Conservation (phyloP, 129 eudicot species). For the Centrapalus pauciflorus region DNA sequence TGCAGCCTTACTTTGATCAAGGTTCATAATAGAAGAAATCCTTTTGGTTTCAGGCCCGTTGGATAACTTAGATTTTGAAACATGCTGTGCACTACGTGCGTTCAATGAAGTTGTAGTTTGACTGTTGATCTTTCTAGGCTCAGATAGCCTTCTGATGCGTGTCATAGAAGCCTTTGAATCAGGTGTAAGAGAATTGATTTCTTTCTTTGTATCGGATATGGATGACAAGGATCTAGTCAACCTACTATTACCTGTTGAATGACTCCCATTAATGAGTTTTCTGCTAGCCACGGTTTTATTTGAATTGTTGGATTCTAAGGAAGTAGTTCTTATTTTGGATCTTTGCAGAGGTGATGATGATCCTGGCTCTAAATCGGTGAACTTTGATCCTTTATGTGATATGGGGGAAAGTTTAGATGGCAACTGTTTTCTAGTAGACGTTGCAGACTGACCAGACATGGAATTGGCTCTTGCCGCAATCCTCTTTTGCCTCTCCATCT, state of each 20-base stretch:
- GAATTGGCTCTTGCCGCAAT: slow-evolving; percentile 73
- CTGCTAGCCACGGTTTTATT: slow-evolving; percentile 39
- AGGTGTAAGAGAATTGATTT: slow-evolving; percentile 34
- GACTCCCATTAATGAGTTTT: slow-evolving; percentile 39
- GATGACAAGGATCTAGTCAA: slow-evolving; percentile 73
- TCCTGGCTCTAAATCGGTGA: slow-evolving; percentile 79
- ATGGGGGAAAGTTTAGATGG: slow-evolving; percentile 64
- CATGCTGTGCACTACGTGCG: slow-evolving; percentile 42
- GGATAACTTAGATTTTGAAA: slow-evolving; percentile 41
- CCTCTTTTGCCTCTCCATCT: slow-evolving; percentile 83
- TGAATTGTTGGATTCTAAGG: slow-evolving; percentile 37
- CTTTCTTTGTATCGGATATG: slow-evolving; percentile 58
- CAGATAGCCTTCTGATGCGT: slow-evolving; percentile 82
- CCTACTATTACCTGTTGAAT: slow-evolving; percentile 44
- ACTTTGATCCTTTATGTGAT: slow-evolving; percentile 69
- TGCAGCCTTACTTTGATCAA: slow-evolving; percentile 61
- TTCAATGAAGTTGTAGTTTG: slow-evolving; percentile 29
- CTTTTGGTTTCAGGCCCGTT: slow-evolving; percentile 58
- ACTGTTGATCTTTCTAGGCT: slow-evolving; percentile 56
- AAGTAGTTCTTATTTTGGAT: slow-evolving; percentile 57
- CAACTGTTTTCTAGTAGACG: slow-evolving; percentile 38
- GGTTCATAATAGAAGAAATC: slow-evolving; percentile 47
- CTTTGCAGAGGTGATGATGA: slow-evolving; percentile 93
- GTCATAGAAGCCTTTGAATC: slow-evolving; percentile 73
- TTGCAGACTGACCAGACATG: slow-evolving; percentile 35